phyloP scores from a whole-genome alignment of 108 stramenopile genomes.

The Seminavis robusta region DNA sequence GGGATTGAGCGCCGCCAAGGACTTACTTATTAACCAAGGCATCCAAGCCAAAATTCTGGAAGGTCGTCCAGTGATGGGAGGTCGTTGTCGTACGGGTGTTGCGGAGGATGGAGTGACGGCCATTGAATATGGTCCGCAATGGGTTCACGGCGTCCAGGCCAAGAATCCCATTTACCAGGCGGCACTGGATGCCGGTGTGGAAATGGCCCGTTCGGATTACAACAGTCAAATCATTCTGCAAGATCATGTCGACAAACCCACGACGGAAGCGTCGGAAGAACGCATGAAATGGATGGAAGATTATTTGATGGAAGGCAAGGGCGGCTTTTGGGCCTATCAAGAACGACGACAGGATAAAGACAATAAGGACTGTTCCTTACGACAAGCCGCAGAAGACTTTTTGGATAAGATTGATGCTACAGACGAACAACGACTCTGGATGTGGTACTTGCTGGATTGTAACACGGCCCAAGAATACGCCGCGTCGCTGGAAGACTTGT shows the following conservation, averaged over 20 bases:
- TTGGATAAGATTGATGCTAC: neutral
- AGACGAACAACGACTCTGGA: constrained; percentile 1
- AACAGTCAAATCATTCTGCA: too few species aligned
- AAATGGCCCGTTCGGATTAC: too few species aligned
- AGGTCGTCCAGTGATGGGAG: constrained; percentile 22
- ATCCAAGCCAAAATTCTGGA: too few species aligned
- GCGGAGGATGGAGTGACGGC: neutral
- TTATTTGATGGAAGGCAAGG: too few species aligned
- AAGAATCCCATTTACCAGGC: neutral
- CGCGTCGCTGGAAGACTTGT: constrained; percentile 1
- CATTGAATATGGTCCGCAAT: neutral
- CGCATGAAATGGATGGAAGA: too few species aligned
- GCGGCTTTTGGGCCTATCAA: neutral
- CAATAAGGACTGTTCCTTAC: neutral
- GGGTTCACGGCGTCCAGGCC: neutral
- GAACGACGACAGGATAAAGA: neutral
- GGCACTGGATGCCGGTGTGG: neutral
- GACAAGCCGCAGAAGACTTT: neutral
- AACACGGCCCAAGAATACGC: neutral
- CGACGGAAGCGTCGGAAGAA: too few species aligned
- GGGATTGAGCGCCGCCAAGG: constrained; percentile 9
- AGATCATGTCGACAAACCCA: too few species aligned
- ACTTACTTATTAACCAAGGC: too few species aligned
- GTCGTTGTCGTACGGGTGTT: too few species aligned
- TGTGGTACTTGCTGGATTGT: neutral